Conservation (phyloP, 2,329 filamentous ascomycete species). For the Alternaria brassicicola region DNA sequence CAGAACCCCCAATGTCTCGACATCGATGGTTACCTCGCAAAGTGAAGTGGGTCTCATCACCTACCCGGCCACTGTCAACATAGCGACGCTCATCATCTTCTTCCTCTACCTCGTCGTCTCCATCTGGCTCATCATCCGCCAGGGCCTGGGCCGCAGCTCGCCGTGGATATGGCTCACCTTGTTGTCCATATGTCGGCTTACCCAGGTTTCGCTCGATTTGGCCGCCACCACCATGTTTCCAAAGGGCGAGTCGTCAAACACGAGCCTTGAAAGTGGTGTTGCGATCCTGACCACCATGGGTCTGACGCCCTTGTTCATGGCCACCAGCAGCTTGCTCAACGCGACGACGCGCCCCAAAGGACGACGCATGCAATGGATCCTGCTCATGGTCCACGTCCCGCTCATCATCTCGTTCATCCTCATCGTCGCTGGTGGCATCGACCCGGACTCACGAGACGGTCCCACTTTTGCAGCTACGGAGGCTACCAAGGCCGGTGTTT, state of each 20-base stretch:
- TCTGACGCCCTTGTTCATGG: conserved; percentile 46
- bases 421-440: conserved; percentile 46
- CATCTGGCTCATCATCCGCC: conserved; percentile 37
- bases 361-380: conserved; percentile 47
- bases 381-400: conserved; percentile 41
- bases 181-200: conserved; percentile 41
- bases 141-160: conserved; percentile 42
- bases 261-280: conserved; percentile 39
- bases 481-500: conserved; percentile 44
- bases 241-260: conserved; percentile 29
- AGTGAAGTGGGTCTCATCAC: conserved; percentile 19
- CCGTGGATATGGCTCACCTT: conserved; percentile 45
- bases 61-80: conserved; percentile 39
- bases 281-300: conserved; percentile 47
- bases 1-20: conserved; percentile 25
- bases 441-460: conserved; percentile 40
- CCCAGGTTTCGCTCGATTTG: conserved; percentile 45
- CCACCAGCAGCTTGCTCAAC: conserved; percentile 43
- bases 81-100: conserved; percentile 43
- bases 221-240: conserved; percentile 41
- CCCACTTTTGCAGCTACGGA: conserved; percentile 43
- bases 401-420: conserved; percentile 44
- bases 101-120: conserved; percentile 40
- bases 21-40: conserved; percentile 25
- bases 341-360: conserved; percentile 43